A percentile compares a stretch with the other conserved stretches of the same genome.
Evolutionary conservation across 371 early-diverging fungal genomes (phyloP).

Genomic region (Mucor lusitanicus): DNA sequence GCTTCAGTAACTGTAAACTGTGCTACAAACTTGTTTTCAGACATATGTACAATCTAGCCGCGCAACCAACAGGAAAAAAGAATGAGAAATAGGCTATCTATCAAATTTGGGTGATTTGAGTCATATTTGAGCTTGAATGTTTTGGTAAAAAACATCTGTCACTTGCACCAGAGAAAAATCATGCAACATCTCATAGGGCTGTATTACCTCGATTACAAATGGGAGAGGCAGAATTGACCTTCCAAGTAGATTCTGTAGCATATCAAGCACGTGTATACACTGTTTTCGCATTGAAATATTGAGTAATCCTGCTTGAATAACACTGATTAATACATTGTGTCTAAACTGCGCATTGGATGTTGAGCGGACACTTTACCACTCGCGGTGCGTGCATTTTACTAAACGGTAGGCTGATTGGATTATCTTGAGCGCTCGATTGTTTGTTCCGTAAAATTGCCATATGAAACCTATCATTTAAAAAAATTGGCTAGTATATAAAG

Average conservation of each 20-base stretch:
- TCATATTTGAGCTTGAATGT: background rate
- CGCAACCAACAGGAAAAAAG: background rate
- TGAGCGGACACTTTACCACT: background rate
- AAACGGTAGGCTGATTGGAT: background rate
- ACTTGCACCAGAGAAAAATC: background rate
- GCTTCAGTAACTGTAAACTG: conserved; percentile 46
- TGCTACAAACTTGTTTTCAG: conserved; percentile 18
- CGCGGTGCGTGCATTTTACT: background rate
- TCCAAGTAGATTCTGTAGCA: background rate
- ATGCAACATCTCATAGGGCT: background rate
- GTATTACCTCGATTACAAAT: background rate
- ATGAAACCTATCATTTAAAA: background rate
- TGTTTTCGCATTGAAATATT: background rate
- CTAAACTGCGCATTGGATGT: background rate
- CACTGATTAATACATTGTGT: background rate
- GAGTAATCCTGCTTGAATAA: background rate
- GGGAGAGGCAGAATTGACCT: background rate
- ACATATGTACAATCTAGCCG: background rate
- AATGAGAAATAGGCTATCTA: background rate
- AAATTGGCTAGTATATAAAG: background rate
- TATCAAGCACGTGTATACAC: background rate
- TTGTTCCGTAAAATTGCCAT: background rate
- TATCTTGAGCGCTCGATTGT: background rate
- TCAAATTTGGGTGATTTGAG: background rate
- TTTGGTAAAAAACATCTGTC: background rate